Evolutionary conservation across 129 eudicot species (phyloP), one percentile per base, ranked within the genome.

Genomic region (Lactuca sativa): DNA sequence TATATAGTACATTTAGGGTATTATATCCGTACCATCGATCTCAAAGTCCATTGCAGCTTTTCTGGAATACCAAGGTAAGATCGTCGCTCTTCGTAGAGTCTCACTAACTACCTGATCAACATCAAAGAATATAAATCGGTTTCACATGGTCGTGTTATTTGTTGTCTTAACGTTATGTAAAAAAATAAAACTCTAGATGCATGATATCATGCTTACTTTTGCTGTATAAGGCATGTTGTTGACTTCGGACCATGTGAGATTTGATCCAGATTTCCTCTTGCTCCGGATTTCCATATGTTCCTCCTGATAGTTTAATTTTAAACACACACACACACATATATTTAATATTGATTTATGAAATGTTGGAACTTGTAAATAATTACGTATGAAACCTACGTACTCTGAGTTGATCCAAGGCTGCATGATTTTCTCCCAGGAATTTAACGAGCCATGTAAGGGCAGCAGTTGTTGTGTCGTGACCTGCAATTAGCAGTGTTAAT

Each of bases 381-480:
- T 31, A 33, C 18, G 49, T 44, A 62, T 43, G 7, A 36, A 62
- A 54, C n/a, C 47, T 44, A 63, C 66, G 75, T 82, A 85, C 90
- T 78, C 90, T 69, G 34, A 89, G 84, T 48, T 64, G 84, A 66
- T 80, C 82, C 70, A 89, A 74, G 65, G 75, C 90, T 48, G 66
- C 76, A 5, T 88, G 84, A 70, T 89, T 86, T 80, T 89, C 96
- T 68, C 67, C 89, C 0, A 89, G 88, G 60, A 81, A 83, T 70
- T 89, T 86, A 72, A 89, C 66, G 53, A 86, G 84, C 96, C 96
- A 89, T 52, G 96, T 86, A 59, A 89, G 82, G 32, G 90, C 92
- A 68, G 96, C 92, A 18, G 96, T 89, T 3, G 96, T 89, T 37
- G 96, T 89, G 74, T 89, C 96, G 25, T 89, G 96, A 41, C 96